Evolutionary conservation across 1,284 basidiomycete species (phyloP), one percentile per base, ranked within the genome.

Genomic region (Pseudozyma flocculosa): DNA sequence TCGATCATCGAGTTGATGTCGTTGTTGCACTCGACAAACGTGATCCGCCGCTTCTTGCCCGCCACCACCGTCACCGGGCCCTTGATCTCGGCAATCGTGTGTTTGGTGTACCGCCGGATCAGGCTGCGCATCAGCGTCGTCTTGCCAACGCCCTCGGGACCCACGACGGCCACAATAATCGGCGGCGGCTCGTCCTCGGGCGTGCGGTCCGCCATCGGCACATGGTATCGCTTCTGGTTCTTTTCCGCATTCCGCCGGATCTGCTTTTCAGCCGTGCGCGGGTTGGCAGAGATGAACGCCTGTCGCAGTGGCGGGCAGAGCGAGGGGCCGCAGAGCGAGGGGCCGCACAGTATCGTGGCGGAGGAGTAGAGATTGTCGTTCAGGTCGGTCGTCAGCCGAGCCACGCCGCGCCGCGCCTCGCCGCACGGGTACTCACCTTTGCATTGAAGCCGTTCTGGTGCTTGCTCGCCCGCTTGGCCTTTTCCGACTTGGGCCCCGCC

Each of bases 1-100:
- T 99, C 95, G 61, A 98, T 90, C 93, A 97, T 97, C 43, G 91
- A 89, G 79, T 94, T 94, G 67, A 99, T 83, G 81, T 97, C 92
- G 78, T 93, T 97, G 72, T 94, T 93, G 81, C 92, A 97, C 80
- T 98, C 95, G 53, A 98, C 84, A 79, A 99, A 93, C 0, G 94
- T 97, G 21, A 98, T 82, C 15, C 95, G 83, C 43, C 92, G 84
- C 72, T 88, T 90, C 83, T 97, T 99, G 46, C 93, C 80, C 67
- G 71, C 87, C 45, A 98, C 89, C n/a, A 98, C 89, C 0, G 95
- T 99, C 39, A 98, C 86, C 1, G 95, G 95, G 0, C 95, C 95
- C 72, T 90, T 88, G 53, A 89, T 87, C 48, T 97, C 89, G 61
- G 85, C 86, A 17, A 98, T 80, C 0, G 90, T 92, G 78, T 96